Evolutionary conservation across 139 green algal species (phyloP), one percentile per base, ranked within the genome.

Genomic region (Chlorella vulgaris): DNA sequence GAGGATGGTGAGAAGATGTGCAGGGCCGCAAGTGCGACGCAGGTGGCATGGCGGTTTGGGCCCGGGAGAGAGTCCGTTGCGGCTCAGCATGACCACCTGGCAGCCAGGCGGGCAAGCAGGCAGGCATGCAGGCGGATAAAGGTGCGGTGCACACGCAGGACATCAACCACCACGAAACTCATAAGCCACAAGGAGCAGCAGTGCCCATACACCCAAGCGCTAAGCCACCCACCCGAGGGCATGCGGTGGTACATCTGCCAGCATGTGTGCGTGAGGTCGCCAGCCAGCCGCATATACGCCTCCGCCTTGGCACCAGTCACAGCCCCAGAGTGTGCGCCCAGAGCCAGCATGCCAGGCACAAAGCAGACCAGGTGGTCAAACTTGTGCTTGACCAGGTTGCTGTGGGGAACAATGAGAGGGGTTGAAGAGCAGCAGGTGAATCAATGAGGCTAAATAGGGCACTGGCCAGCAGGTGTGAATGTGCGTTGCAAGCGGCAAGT

Each of bases 311-410:
- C 38, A 0, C 74, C 84, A 8, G 42, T 76, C 29, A 90, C 86
- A 28, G 83, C 83, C 33, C 83, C 84, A 4, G 69, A 35, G 53
- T 84, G 78, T 35, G 69, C 89, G 33, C 91, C 90, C 39, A 96
- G 82, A 2, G 88, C 88, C 33, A 96, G 78, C 81, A 92, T 94
- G 28, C 85, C 93, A 1, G 88, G 82, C 28, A 92, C 69, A 69
- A 96, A 96, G 86, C 92, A 96, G 7, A 82, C 81, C 38, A 96
- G 83, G 76, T 96, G 92, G 69, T 95, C 89, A 86, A 95, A 93
- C 79, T 84, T 84, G 79, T 78, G 79, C 69, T 76, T 76, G 13
- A 83, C 66, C 3, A 4, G 22, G 50, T 28, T 33, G 28, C 78
- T 83, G 50, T 47, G 33, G 15, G 39, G 10, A 68, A 68, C 3